phyloP scores from a whole-genome alignment of 1,139 yeast genomes.

The Kodamaea anthophila region DNA sequence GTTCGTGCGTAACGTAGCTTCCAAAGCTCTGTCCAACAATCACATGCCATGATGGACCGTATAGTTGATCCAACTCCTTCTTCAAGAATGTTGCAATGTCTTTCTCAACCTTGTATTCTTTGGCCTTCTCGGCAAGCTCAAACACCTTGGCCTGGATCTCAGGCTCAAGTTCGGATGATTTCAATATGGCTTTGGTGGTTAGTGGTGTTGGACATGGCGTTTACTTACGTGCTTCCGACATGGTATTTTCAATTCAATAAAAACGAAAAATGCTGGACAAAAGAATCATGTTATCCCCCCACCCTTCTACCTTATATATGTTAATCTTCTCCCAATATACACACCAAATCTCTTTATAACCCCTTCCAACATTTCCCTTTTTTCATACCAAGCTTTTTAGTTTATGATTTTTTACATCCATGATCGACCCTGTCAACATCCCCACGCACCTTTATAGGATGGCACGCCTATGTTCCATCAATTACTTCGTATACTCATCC shows the following conservation, averaged over 20 bases:
- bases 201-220: constrained; percentile 4
- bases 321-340: too few relatives aligned
- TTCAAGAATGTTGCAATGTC: constrained; percentile 81
- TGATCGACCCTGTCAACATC: constrained; percentile 14
- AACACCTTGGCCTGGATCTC: constrained; percentile 56
- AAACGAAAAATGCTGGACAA: too few relatives aligned
- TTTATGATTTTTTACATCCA: too few relatives aligned
- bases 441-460: constrained; percentile 37
- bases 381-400: too few relatives aligned
- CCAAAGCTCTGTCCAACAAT: constrained; percentile 93
- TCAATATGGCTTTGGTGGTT: constrained; percentile 30
- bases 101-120: constrained; percentile 45
- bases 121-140: constrained; percentile 52
- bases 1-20: constrained; percentile 85
- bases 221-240: constrained; percentile 7
- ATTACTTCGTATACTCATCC: constrained; percentile 30
- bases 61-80: constrained; percentile 55
- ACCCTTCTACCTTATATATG: too few relatives aligned
- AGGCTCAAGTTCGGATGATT: constrained; percentile 46
- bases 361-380: not conserved
- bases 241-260: constrained; percentile 1
- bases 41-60: constrained; percentile 92
- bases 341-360: not conserved
- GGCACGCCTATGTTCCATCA: constrained; percentile 31
- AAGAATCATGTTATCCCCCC: too few relatives aligned